phyloP scores from a whole-genome alignment of 129 eudicot species.

The Gnaphalium uliginosum region DNA sequence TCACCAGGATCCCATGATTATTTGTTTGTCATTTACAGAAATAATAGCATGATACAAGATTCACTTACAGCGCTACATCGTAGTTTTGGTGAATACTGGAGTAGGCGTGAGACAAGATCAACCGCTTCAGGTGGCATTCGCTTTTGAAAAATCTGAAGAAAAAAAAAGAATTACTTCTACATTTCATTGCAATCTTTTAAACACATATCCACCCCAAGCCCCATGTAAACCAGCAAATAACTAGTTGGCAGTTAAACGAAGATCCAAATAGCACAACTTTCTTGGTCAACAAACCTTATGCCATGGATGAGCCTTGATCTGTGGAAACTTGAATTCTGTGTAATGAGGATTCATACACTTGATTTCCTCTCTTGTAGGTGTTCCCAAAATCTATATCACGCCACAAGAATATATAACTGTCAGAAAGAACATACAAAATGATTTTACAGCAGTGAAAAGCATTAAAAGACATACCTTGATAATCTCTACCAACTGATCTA shows the following conservation, averaged over 20 bases:
- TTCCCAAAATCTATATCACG: conserved; percentile 62
- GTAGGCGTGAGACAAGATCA: conserved; percentile 87
- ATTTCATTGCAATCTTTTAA: not conserved
- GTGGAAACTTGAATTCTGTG: conserved; percentile 93
- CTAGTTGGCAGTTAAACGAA: not conserved
- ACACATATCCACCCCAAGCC: too few species aligned
- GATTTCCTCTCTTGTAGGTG: conserved; percentile 96
- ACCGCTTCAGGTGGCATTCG: conserved; percentile 93
- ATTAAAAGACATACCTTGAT: conserved; percentile 55
- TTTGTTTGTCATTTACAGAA: not conserved
- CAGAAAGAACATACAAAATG: conserved; percentile 4
- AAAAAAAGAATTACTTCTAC: not conserved
- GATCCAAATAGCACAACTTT: not conserved
- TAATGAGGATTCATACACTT: conserved; percentile 99
- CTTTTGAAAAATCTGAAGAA: conserved; percentile 73
- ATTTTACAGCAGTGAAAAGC: not conserved
- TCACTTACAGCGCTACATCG: conserved; percentile 83
- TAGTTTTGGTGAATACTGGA: conserved; percentile 87
- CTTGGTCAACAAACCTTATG: conserved; percentile 65
- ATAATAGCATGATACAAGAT: not conserved
- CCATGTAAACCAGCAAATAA: conserved; percentile 15
- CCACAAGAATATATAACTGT: not conserved
- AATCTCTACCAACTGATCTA: conserved; percentile 94
- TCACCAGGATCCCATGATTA: not conserved
- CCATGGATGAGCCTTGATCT: conserved; percentile 99